These are phyloP conservation scores for Cicer bijugum DNA, from an alignment of 306 rosid species.

Conservation along the genomic window DNA sequence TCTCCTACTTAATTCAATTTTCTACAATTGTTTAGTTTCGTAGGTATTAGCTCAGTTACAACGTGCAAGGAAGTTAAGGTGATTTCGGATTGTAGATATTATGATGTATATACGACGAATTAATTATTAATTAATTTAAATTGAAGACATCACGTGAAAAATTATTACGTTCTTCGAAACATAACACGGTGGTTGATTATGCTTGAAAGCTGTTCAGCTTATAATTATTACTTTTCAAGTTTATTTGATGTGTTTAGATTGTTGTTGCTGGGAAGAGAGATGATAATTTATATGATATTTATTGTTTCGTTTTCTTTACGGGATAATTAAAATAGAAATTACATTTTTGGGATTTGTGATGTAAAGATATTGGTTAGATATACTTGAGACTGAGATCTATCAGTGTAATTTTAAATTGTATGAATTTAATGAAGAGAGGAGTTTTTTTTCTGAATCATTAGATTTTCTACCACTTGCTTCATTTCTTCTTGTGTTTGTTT, in stretches of 20 bases:
- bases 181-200: neutral
- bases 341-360: conserved; percentile 17
- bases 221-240: neutral
- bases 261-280: conserved; percentile 3
- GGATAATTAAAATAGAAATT: neutral
- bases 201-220: conserved; percentile 15
- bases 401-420: conserved; percentile 9
- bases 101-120: conserved; percentile 4
- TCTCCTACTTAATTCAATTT: neutral
- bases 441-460: conserved; percentile 2
- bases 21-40: neutral
- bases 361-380: conserved; percentile 24
- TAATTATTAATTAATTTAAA: neutral
- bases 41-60: neutral
- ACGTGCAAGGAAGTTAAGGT: neutral
- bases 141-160: neutral
- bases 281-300: conserved; percentile 4
- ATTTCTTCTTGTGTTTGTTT: conserved; percentile 27
- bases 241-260: conserved; percentile 25
- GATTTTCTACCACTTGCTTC: neutral
- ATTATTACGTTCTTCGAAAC: neutral
- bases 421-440: conserved; percentile 17
- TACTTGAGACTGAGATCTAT: neutral
- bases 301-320: conserved; percentile 4
- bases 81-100: neutral